Evolutionary conservation across 108 stramenopile species (phyloP), one percentile per base, ranked within the genome.

Genomic region (Fragilariopsis cylindrus): DNA sequence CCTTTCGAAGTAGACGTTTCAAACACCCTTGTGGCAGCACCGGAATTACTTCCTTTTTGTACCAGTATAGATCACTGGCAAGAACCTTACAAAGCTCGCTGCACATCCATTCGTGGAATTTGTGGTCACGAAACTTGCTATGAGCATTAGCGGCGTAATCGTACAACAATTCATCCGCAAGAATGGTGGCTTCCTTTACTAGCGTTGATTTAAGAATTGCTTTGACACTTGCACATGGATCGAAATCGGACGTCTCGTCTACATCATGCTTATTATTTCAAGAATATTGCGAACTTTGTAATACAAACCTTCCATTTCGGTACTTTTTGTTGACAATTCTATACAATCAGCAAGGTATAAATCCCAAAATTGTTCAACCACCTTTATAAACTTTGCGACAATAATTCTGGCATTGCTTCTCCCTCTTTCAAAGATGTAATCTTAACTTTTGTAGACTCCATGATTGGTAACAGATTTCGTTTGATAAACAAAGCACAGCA

Each of bases 81-180:
- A 65, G 63, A 7, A 58, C 50, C 62, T 78, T 76, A n/a, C 57
- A 46, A 7, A 83, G 53, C 71, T 92, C 93, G 48, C 70, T 71
- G 60, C 88, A 92, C 55, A 89, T 75, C 90, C 87, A 88, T 74
- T 95, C 93, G 62, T 95, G 88, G 65, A 92, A 81, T 18, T 88
- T 86, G 74, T 91, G 87, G 50, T 85, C 88, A 40, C 82, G 80
- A 79, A 89, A 95, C 60, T 92, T 86, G 21, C 86, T 71, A 72
- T 84, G 79, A 5, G 52, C 48, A 40, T 83, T 83, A 7, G 82
- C 70, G 9, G 85, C 83, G 65, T 92, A 95, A 42, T 91, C 90
- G 72, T 82, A 85, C 21, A 88, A 44, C 45, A 92, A 79, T 54
- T 88, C 83, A 52, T 91, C 86, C 1, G 76, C 76, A 30, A 94